Evolutionary conservation across 2,329 filamentous ascomycete genomes (phyloP), one percentile per base, ranked within the genome.

Genomic region (Torrubiella hemipterigena): DNA sequence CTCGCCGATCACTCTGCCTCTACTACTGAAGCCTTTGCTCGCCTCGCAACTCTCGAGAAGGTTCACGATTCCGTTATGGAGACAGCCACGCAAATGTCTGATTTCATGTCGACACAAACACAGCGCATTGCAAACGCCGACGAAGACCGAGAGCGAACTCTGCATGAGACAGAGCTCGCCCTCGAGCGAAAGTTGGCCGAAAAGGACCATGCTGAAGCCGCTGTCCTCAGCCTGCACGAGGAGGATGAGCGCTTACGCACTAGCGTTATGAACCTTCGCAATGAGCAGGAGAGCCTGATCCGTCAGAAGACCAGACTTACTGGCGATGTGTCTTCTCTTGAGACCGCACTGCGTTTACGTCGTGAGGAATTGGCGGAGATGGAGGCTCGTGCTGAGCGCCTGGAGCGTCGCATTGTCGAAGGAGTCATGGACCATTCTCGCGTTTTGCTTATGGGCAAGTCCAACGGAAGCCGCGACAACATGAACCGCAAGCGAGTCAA

Each of bases 381-480:
- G 82, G 89, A 96, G 52, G 65, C 71, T 9, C 81, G 89, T 39
- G 91, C 89, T 3, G 86, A 95, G 52, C 73, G 76, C 4, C 67
- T 98, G 16, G 91, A 98, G 59, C 81, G 87, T 31, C 78, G 91
- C 17, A 94, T 98, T 43, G 63, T 98, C 19, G 89, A 96, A 42
- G 87, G 89, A 17, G 84, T 96, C 39, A 93, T 98, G 60, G 87
- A 96, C 45, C 89, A 96, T 52, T 95, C 89, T 14, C 81, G 89
- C 6, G 77, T 89, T 17, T 67, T 95, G n/a, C 71, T 96, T 35
- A 81, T 91, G 63, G 65, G 75, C 42, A 79, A 83, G 59, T 60
- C 70, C 4, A 65, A 63, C 44, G 57, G 57, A 9, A 56, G 63
- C 9, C 55, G 55, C 6, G 70, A 74, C 32, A 57, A 62, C 37